Evolutionary conservation across 1,284 basidiomycete genomes (phyloP).

Genomic region (Rhodofomes roseus): DNA sequence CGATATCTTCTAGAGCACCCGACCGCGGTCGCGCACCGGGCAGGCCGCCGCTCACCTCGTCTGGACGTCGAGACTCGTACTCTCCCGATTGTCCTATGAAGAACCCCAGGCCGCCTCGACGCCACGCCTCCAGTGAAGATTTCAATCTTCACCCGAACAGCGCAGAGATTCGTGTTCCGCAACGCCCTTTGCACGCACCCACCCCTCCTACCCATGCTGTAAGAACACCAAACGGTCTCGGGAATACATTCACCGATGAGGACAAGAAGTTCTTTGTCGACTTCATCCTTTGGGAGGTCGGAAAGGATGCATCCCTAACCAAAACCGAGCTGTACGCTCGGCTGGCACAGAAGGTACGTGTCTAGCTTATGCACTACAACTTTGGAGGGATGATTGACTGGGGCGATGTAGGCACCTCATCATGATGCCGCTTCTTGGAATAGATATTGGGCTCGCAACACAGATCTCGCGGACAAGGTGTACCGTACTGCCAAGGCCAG

Average conservation of each 20-base stretch:
- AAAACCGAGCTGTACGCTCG: conserved; percentile 44
- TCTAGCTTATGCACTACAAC: neutral
- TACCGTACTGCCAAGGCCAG: neutral
- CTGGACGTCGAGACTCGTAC: neutral
- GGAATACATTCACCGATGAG: conserved; percentile 59
- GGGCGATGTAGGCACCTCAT: conserved; percentile 1
- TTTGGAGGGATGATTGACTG: neutral
- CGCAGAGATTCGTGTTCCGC: conserved; percentile 34
- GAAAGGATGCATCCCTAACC: conserved; percentile 45
- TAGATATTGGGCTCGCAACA: conserved; percentile 1
- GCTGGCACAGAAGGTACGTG: conserved; percentile 51
- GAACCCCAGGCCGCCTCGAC: neutral
- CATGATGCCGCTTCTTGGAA: conserved; percentile 2
- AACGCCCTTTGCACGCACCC: conserved; percentile 62
- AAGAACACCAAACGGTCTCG: conserved; percentile 37
- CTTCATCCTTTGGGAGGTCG: conserved; percentile 57
- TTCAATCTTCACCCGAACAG: neutral
- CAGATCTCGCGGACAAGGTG: neutral
- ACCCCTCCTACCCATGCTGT: conserved; percentile 53
- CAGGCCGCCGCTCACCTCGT: neutral
- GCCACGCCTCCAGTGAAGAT: neutral
- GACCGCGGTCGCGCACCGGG: neutral
- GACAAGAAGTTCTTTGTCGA: conserved; percentile 63
- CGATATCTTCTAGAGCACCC: neutral
- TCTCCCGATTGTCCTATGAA: neutral